These are phyloP conservation scores for Lantana camara DNA, from an alignment of 257 asterid genomes.

Conservation along the genomic window DNA sequence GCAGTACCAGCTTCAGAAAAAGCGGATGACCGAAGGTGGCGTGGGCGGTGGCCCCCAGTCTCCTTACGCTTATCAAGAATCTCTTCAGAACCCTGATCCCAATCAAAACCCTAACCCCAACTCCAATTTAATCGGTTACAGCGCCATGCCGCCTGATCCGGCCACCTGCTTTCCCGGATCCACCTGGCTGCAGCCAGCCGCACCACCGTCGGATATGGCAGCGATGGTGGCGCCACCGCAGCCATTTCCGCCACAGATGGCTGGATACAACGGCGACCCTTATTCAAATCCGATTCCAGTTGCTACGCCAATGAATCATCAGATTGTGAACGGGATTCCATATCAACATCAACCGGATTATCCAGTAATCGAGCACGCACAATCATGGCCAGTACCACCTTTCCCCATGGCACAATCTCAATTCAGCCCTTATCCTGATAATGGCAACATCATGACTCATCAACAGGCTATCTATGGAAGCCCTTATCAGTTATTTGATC, in stretches of 20 bases:
- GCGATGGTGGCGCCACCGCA: conserved; percentile 16
- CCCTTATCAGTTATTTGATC: conserved; percentile 50
- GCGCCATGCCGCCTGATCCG: conserved; percentile 28
- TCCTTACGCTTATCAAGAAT: conserved; percentile 27
- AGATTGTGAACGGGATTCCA: conserved; percentile 43
- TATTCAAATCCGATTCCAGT: conserved; percentile 29
- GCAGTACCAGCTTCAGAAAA: conserved; percentile 67
- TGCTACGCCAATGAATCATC: conserved; percentile 33
- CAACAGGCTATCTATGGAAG: conserved; percentile 38
- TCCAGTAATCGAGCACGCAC: conserved; percentile 51
- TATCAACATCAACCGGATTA: conserved; percentile 37
- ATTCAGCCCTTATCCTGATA: conserved; percentile 40
- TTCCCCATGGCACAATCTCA: conserved; percentile 41
- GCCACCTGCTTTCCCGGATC: conserved; percentile 30
- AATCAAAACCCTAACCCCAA: conserved; percentile 34
- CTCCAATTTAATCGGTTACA: conserved; percentile 31
- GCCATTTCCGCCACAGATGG: conserved; percentile 19
- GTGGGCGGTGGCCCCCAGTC: not conserved
- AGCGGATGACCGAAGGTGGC: conserved; percentile 32
- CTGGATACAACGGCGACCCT: conserved; percentile 35
- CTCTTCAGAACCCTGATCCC: conserved; percentile 25
- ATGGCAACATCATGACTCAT: conserved; percentile 24
- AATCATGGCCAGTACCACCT: conserved; percentile 45
- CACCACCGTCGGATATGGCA: conserved; percentile 17
- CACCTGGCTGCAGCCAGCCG: conserved; percentile 41